These are phyloP conservation scores for Leccinum imitatum DNA, from an alignment of 768 basidiomycete genomes.

Conservation along the genomic window DNA sequence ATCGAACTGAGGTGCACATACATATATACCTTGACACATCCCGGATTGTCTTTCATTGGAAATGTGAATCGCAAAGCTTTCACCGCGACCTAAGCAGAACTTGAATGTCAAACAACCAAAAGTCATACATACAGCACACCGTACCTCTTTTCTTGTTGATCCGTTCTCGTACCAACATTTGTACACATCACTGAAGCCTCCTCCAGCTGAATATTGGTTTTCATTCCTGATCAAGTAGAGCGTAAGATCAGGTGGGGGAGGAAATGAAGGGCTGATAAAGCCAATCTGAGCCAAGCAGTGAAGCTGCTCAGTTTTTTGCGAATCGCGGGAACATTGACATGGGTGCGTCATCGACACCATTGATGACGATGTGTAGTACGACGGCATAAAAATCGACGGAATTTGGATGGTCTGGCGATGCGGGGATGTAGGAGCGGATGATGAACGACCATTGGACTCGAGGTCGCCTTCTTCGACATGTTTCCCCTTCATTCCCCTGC, in stretches of 20 bases:
- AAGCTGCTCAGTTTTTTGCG: slow-evolving; percentile 35
- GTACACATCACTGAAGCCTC: neutral
- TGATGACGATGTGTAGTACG: slow-evolving; percentile 63
- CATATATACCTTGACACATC: neutral
- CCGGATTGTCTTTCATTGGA: neutral
- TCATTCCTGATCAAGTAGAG: neutral
- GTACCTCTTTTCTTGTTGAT: too few relatives aligned
- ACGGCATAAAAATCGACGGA: slow-evolving; percentile 59
- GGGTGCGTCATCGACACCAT: slow-evolving; percentile 53
- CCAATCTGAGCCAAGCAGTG: too few relatives aligned
- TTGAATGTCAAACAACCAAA: too few relatives aligned
- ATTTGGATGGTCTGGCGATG: slow-evolving; percentile 69
- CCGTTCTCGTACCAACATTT: neutral
- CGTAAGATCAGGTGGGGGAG: neutral
- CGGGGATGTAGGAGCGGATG: slow-evolving; percentile 62
- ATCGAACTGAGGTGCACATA: neutral
- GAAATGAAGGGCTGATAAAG: neutral
- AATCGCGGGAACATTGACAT: slow-evolving; percentile 29
- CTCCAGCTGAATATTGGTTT: neutral
- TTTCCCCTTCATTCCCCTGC: slow-evolving; percentile 49
- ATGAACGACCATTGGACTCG: slow-evolving; percentile 37
- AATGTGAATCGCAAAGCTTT: neutral
- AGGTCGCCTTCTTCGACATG: slow-evolving; percentile 42
- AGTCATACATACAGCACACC: too few relatives aligned
- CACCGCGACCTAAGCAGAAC: neutral